phyloP scores from a whole-genome alignment of 2,329 filamentous ascomycete species.

The Penicillium olsonii region DNA sequence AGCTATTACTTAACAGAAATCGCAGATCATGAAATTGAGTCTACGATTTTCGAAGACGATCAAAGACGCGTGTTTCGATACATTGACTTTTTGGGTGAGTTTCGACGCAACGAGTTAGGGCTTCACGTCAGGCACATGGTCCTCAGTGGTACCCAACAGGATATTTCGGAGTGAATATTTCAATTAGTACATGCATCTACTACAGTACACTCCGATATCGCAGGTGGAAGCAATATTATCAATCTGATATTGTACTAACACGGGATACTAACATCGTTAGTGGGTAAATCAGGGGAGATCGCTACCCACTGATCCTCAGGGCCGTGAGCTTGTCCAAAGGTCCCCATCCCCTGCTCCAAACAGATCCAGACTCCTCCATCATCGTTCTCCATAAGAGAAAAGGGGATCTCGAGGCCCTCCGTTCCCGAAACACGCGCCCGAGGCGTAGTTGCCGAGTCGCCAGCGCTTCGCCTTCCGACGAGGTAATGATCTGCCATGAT shows the following conservation, averaged over 20 bases:
- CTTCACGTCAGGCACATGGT: too few species aligned
- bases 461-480: neutral
- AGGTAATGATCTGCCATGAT: conserved; percentile 7
- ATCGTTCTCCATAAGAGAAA: too few species aligned
- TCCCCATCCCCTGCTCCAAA: too few species aligned
- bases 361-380: too few species aligned
- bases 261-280: neutral
- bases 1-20: conserved; percentile 2
- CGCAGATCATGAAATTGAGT: conserved; percentile 3
- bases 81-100: neutral
- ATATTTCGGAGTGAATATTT: too few species aligned
- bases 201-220: too few species aligned
- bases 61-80: neutral
- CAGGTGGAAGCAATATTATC: neutral
- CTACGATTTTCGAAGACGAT: neutral
- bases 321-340: neutral
- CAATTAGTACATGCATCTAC: too few species aligned
- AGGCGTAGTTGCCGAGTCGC: neutral
- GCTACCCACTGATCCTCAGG: neutral
- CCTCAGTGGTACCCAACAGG: too few species aligned
- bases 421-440: conserved; percentile 3
- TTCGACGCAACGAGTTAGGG: too few species aligned
- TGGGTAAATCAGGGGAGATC: conserved; percentile 7
- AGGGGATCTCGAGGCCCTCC: neutral
- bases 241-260: conserved; percentile 7